These are phyloP conservation scores for Onygenales sp. DNA, from an alignment of 2,329 filamentous ascomycete species.

Conservation along the genomic window DNA sequence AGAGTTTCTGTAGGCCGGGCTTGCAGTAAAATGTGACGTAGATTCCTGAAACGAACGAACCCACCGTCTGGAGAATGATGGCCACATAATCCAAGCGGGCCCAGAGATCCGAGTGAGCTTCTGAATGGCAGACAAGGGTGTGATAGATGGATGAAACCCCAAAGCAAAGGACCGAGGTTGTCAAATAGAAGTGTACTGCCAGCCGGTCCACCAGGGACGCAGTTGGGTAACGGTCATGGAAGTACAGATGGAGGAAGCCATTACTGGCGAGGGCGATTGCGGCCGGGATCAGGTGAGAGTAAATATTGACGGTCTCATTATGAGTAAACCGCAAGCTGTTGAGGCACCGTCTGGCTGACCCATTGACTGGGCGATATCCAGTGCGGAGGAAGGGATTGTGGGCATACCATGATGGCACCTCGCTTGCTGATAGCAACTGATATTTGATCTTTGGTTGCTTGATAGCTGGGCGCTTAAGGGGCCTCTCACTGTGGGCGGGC, in stretches of 20 bases:
- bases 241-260: slow-evolving; percentile 6
- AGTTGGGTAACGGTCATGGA: slow-evolving; percentile 5
- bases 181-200: slow-evolving; percentile 53
- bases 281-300: slow-evolving; percentile 60
- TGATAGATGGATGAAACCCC: slow-evolving; percentile 40
- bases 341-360: slow-evolving; percentile 50
- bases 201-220: slow-evolving; percentile 4
- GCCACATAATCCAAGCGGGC: slow-evolving; percentile 19
- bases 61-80: slow-evolving; percentile 21
- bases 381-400: slow-evolving; percentile 62
- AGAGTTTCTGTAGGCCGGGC: slow-evolving; percentile 13
- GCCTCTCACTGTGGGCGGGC: background rate
- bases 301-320: slow-evolving; percentile 64
- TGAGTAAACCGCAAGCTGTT: slow-evolving; percentile 53
- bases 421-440: slow-evolving; percentile 39
- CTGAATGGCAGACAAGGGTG: slow-evolving; percentile 20
- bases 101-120: slow-evolving; percentile 14
- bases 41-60: slow-evolving; percentile 22
- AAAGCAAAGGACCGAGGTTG: slow-evolving; percentile 57
- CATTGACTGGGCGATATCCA: slow-evolving; percentile 55
- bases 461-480: background rate
- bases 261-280: slow-evolving; percentile 39
- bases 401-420: slow-evolving; percentile 44
- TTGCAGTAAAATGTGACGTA: slow-evolving; percentile 23
- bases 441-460: slow-evolving; percentile 1